These are phyloP conservation scores for Skeletonema potamos DNA, from an alignment of 108 stramenopile species.

Conservation along the genomic window DNA sequence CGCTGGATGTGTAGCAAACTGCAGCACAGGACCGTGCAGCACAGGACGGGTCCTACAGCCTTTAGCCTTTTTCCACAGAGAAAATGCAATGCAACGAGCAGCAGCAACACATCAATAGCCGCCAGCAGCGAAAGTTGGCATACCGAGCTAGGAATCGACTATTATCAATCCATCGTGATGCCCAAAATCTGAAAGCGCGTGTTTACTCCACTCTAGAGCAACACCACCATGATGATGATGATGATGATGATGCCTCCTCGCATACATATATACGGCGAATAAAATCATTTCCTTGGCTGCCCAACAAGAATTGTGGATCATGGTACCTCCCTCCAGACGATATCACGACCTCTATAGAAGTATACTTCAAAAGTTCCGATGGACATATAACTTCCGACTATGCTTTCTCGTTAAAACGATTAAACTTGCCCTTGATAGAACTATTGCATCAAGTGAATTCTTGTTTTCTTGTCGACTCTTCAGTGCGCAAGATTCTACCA, in stretches of 20 bases:
- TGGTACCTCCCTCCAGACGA: constrained; percentile 60
- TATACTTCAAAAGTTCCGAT: constrained; percentile 83
- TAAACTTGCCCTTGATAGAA: constrained; percentile 61
- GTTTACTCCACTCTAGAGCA: neutral
- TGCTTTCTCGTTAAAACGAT: constrained; percentile 57
- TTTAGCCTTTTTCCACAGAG: too few species aligned
- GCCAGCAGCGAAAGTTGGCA: constrained; percentile 25
- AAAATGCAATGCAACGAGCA: neutral
- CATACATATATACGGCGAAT: neutral
- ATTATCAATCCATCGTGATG: constrained; percentile 41
- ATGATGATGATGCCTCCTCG: too few species aligned
- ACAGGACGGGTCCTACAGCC: too few species aligned
- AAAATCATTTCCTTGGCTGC: constrained; percentile 39
- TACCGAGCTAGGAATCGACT: constrained; percentile 49
- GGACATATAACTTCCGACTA: constrained; percentile 60
- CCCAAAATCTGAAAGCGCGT: constrained; percentile 1
- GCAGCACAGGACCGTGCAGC: too few species aligned
- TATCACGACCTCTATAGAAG: neutral
- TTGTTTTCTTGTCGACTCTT: constrained; percentile 69
- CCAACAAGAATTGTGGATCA: constrained; percentile 68
- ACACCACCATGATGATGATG: neutral
- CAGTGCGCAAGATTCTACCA: constrained; percentile 55
- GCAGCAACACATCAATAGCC: constrained; percentile 4
- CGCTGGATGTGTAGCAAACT: too few species aligned
- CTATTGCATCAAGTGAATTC: constrained; percentile 28